These are phyloP conservation scores for Leishmania gerbilli DNA, from an alignment of 208 protist species.

Conservation along the genomic window DNA sequence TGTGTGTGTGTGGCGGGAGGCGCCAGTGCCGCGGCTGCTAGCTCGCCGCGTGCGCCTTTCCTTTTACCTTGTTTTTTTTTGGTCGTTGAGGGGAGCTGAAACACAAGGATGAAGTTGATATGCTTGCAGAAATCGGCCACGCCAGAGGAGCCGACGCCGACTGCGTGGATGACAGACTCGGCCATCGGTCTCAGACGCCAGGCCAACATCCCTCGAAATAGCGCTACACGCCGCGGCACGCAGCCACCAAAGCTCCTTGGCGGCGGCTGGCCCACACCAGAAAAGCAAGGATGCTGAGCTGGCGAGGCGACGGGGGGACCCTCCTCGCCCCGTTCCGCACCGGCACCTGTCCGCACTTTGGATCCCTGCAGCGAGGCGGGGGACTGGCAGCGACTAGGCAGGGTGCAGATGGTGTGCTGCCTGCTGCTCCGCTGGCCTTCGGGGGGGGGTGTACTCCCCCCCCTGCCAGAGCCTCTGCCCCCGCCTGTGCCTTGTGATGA, in stretches of 20 bases:
- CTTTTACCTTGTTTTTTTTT: neutral
- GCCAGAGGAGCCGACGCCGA: neutral
- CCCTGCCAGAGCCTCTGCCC: too few species aligned
- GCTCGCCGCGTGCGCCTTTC: neutral
- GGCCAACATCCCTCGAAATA: neutral
- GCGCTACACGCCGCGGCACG: neutral
- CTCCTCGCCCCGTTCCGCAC: neutral
- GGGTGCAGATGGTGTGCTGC: neutral
- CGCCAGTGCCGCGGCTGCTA: neutral
- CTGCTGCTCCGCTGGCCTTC: neutral
- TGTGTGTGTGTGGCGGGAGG: too few species aligned
- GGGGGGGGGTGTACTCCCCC: neutral
- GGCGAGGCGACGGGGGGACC: neutral
- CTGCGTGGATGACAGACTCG: neutral
- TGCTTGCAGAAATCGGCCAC: neutral
- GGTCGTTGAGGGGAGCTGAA: neutral
- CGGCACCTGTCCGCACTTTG: neutral
- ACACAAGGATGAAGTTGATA: neutral
- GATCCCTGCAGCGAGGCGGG: neutral
- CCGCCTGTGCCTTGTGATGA: neutral
- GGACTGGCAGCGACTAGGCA: neutral
- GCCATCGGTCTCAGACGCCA: neutral
- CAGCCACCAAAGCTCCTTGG: neutral
- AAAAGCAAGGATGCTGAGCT: neutral
- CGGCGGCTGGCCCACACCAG: neutral